phyloP scores from a whole-genome alignment of 345 rosid species.

The Viola odorata region DNA sequence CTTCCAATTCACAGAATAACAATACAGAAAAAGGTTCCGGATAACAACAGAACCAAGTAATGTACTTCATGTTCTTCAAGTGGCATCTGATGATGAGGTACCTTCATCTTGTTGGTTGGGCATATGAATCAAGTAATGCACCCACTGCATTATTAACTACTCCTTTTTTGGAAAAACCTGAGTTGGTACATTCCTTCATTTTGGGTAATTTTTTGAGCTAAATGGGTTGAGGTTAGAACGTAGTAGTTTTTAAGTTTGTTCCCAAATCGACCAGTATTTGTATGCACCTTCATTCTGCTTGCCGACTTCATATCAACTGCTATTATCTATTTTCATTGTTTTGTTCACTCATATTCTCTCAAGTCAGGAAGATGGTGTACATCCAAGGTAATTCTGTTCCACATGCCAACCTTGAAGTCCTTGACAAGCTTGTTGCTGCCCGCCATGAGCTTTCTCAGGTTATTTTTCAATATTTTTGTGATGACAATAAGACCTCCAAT shows the following conservation, averaged over 20 bases:
- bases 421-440: conserved; percentile 63
- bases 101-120: conserved; percentile 8
- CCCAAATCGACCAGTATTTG: too few relatives aligned
- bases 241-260: too few relatives aligned
- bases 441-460: conserved; percentile 94
- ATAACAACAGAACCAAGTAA: conserved; percentile 57
- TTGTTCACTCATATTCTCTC: conserved; percentile 12
- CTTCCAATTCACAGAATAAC: conserved; percentile 28
- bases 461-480: conserved; percentile 3
- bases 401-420: conserved; percentile 62
- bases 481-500: too few relatives aligned
- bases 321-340: background rate
- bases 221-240: too few relatives aligned
- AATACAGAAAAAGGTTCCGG: conserved; percentile 57
- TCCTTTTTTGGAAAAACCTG: conserved; percentile 6
- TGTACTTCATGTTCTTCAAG: conserved; percentile 64
- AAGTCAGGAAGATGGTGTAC: conserved; percentile 81
- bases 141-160: background rate
- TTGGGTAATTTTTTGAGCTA: too few relatives aligned
- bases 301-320: background rate
- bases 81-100: conserved; percentile 82
- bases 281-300: too few relatives aligned
- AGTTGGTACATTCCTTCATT: background rate
- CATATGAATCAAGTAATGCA: background rate
- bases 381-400: conserved; percentile 76